Conservation (phyloP, 2,329 filamentous ascomycete species). For the Fusarium denticulatum region DNA sequence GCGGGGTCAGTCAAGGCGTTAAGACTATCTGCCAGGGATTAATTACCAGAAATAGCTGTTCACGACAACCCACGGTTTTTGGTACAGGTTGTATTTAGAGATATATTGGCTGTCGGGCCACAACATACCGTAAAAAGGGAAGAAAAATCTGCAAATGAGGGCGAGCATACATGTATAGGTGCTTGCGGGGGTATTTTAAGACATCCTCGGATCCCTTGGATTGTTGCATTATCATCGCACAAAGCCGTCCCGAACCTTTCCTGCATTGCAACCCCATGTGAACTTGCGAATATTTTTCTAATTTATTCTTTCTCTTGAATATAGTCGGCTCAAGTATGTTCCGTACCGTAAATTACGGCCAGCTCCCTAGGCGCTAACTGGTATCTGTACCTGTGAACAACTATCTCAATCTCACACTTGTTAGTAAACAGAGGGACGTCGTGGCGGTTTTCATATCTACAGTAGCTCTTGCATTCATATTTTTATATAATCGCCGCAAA, state of each 20-base stretch:
- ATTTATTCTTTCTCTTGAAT: neutral
- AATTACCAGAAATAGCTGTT: constrained; percentile 21
- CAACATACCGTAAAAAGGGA: neutral
- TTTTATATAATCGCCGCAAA: neutral
- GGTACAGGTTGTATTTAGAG: neutral
- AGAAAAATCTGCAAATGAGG: neutral
- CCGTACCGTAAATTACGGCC: neutral
- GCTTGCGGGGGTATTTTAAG: neutral
- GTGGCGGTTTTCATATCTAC: neutral
- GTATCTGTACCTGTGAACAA: neutral
- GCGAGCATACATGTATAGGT: neutral
- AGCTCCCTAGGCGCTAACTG: neutral
- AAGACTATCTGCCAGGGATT: constrained; percentile 8
- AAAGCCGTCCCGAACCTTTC: neutral
- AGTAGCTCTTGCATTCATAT: neutral
- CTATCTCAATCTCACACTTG: constrained; percentile 10
- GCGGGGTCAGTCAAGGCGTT: constrained; percentile 34
- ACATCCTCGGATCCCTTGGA: neutral
- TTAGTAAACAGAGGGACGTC: neutral
- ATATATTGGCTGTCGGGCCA: constrained; percentile 13
- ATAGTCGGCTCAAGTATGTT: neutral
- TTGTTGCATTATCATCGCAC: neutral
- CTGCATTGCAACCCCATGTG: neutral
- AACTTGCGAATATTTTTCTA: neutral
- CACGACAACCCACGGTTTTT: constrained; percentile 15